Conservation (phyloP, 192 early-diverging fungal species). For the Entomortierella chlamydospora region DNA sequence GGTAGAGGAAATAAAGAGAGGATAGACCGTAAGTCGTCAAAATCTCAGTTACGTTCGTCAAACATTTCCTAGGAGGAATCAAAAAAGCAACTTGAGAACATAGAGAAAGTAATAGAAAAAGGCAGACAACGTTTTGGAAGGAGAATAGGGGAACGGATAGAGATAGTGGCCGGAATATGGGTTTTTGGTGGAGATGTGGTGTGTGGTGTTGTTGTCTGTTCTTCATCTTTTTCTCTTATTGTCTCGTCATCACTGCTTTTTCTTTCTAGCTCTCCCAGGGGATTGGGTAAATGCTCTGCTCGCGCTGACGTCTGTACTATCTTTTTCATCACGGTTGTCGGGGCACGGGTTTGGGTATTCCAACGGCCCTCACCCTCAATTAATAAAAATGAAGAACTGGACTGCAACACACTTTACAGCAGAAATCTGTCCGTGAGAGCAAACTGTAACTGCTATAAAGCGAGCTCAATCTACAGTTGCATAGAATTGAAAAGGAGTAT, state of each 20-base stretch:
- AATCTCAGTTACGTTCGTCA: conserved; percentile 55
- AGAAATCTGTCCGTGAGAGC: too few relatives aligned
- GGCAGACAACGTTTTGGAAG: conserved; percentile 11
- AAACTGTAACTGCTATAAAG: background rate
- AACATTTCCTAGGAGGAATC: conserved; percentile 55
- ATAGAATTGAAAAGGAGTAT: background rate
- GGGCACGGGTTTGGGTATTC: background rate
- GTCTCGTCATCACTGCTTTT: conserved; percentile 51
- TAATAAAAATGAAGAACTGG: conserved; percentile 1
- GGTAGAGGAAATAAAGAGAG: conserved; percentile 10
- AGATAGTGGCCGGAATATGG: background rate
- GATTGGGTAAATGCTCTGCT: conserved; percentile 41
- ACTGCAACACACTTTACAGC: background rate
- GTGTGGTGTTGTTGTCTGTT: conserved; percentile 11
- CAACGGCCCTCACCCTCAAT: background rate
- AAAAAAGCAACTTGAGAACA: conserved; percentile 55
- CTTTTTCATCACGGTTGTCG: conserved; percentile 56
- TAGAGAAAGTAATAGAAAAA: conserved; percentile 4
- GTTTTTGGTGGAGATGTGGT: background rate
- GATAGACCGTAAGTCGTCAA: conserved; percentile 56
- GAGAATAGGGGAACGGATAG: background rate
- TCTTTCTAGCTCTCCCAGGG: conserved; percentile 52
- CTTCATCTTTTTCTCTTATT: conserved; percentile 7
- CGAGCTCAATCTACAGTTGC: background rate
- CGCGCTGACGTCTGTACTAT: conserved; percentile 52